A percentile compares a stretch with the other conserved stretches of the same genome.
Evolutionary conservation across 768 basidiomycete species (phyloP).

Genomic region (Coprinellus aureogranulatus): DNA sequence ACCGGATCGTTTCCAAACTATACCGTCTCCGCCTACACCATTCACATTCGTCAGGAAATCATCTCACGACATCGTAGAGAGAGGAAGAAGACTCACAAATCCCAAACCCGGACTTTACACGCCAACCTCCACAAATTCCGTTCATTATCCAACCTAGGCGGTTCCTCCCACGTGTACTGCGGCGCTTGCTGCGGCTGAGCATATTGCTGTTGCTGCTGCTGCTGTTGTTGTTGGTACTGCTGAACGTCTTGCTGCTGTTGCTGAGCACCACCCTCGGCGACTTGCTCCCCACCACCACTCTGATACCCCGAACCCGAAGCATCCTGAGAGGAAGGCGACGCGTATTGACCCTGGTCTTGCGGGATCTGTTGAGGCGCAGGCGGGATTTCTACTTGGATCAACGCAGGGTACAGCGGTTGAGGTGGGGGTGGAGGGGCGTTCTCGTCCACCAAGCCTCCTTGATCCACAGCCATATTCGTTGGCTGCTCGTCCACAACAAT

Average conservation of each 20-base stretch:
- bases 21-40: constrained; percentile 7
- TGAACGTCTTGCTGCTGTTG: neutral
- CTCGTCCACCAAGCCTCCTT: neutral
- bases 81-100: constrained; percentile 2
- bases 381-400: constrained; percentile 7
- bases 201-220: neutral
- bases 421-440: neutral
- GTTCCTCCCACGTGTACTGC: constrained; percentile 9
- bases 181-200: neutral
- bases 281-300: too few species aligned
- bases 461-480: too few species aligned
- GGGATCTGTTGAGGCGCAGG: constrained; percentile 6
- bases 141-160: constrained; percentile 10
- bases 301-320: too few species aligned
- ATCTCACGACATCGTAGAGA: neutral
- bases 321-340: too few species aligned
- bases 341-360: too few species aligned
- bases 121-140: constrained; percentile 13
- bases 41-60: neutral
- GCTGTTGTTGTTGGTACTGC: neutral
- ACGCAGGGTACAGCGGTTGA: neutral
- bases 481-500: too few species aligned
- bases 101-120: constrained; percentile 11
- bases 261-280: neutral
- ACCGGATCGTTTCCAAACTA: constrained; percentile 6